Conservation (phyloP, 78 protist species). For the Polysphondylium violaceum region DNA sequence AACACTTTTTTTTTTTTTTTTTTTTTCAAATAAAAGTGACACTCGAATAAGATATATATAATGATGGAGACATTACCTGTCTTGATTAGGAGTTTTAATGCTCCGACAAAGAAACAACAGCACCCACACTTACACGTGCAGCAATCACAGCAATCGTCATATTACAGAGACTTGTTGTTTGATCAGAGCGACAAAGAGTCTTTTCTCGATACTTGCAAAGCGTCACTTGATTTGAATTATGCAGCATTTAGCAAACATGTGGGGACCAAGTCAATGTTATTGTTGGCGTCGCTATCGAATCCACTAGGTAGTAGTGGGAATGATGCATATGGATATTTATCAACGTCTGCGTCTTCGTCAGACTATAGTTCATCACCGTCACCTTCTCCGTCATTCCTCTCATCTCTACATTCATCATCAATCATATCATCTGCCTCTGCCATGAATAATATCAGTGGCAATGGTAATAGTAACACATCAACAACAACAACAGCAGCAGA, state of each 20-base stretch:
- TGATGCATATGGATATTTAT: not conserved
- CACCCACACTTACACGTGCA: conserved; percentile 1
- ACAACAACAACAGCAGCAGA: not conserved
- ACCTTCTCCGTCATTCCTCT: no score
- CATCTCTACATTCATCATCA: not conserved
- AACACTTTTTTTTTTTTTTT: no score
- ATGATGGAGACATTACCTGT: conserved; percentile 33
- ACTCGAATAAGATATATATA: no score
- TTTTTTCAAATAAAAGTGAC: no score
- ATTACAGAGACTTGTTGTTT: not conserved
- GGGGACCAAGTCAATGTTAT: not conserved
- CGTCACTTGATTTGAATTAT: conserved; percentile 10
- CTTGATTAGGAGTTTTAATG: conserved; percentile 13
- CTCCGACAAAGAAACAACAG: no score
- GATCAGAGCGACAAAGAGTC: not conserved
- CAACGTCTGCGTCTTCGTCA: conserved; percentile 17
- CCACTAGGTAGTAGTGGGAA: not conserved
- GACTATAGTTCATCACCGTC: no score
- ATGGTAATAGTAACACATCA: not conserved
- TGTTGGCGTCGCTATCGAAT: conserved; percentile 11
- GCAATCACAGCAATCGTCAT: not conserved
- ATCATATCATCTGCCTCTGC: not conserved
- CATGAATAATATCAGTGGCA: not conserved
- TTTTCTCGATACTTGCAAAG: not conserved
- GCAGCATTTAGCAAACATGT: not conserved